Evolutionary conservation across 345 rosid genomes (phyloP).

Genomic region (Triadica sebifera): DNA sequence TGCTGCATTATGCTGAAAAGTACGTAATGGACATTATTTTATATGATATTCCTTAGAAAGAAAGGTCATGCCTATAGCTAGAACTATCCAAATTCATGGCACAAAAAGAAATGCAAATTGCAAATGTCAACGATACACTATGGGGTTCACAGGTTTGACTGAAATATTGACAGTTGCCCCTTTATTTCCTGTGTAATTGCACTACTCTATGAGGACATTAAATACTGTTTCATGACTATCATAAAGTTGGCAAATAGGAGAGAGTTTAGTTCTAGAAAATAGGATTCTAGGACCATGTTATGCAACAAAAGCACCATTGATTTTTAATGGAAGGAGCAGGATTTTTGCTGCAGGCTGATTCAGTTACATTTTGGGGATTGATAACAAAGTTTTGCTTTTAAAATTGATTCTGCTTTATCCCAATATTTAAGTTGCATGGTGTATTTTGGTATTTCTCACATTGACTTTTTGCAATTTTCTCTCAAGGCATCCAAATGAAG

Average conservation of each 20-base stretch:
- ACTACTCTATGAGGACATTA: neutral
- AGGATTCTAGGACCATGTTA: neutral
- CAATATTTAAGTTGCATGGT: neutral
- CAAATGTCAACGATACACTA: neutral
- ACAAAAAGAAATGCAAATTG: neutral
- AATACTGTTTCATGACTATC: conserved; percentile 2
- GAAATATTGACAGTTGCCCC: neutral
- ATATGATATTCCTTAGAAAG: neutral
- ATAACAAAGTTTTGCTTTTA: neutral
- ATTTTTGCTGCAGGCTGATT: neutral
- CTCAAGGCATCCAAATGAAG: conserved; percentile 93
- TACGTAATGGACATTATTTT: conserved; percentile 28
- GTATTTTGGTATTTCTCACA: neutral
- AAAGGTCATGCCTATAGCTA: neutral
- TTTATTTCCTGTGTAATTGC: neutral
- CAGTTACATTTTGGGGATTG: neutral
- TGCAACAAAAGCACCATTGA: neutral
- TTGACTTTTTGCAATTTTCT: conserved; percentile 1
- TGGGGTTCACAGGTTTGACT: neutral
- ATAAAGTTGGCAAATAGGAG: neutral
- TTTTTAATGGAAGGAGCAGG: neutral
- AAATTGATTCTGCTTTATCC: neutral
- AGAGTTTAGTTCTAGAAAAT: neutral
- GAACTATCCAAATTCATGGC: neutral
- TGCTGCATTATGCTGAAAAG: conserved; percentile 95